Percentiles rank a stretch among this genome's conserved stretches.
Evolutionary conservation across 1,139 yeast species (phyloP).

Genomic region (Ashbya aceris): DNA sequence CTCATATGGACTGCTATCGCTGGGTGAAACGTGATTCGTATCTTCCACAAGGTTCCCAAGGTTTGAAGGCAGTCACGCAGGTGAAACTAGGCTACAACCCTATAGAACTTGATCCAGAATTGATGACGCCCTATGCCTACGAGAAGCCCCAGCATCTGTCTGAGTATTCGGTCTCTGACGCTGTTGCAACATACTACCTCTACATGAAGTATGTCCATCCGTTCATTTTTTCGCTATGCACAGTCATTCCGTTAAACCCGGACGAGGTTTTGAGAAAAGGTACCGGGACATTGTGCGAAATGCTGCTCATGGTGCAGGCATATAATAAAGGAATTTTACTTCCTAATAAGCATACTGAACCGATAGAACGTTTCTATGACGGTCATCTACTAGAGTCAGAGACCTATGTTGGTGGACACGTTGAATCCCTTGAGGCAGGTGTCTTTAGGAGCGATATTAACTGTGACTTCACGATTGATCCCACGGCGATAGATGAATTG

Average conservation of each 20-base stretch:
- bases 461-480: conserved; percentile 66
- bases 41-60: conserved; percentile 97
- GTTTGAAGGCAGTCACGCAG: conserved; percentile 95
- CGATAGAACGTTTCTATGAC: conserved; percentile 83
- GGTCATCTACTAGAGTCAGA: conserved; percentile 93
- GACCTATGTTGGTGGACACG: conserved; percentile 98
- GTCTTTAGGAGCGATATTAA: conserved; percentile 87
- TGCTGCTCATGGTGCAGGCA: conserved; percentile 96
- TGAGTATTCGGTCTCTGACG: conserved; percentile 97
- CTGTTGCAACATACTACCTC: conserved; percentile 94
- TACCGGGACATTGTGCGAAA: conserved; percentile 97
- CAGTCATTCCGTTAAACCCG: conserved; percentile 91
- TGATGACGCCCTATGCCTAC: conserved; percentile 95
- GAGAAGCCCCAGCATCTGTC: conserved; percentile 88
- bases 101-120: conserved; percentile 90
- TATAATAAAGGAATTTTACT: conserved; percentile 65
- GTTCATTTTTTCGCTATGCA: conserved; percentile 89
- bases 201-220: conserved; percentile 97
- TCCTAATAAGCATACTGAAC: conserved; percentile 91
- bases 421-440: conserved; percentile 95
- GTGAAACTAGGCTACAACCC: conserved; percentile 95
- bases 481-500: conserved; percentile 75
- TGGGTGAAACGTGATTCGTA: conserved; percentile 99
- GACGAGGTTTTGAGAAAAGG: conserved; percentile 96
- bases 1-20: conserved; percentile 93